Evolutionary conservation across 257 asterid species (phyloP), one percentile per base, ranked within the genome.

Genomic region (Gynochthodes officinalis): DNA sequence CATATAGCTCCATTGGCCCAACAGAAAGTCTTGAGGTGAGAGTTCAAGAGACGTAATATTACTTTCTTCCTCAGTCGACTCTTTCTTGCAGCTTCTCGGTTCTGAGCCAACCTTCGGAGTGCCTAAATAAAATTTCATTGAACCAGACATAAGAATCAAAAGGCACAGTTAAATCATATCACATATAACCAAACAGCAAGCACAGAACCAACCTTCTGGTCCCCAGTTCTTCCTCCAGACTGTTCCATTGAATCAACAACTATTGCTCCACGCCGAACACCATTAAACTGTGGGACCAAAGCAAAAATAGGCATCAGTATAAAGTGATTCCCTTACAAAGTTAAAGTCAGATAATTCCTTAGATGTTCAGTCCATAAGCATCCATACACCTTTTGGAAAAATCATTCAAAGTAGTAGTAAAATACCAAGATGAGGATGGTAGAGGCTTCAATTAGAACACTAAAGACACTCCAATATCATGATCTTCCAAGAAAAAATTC

Each of bases 41-140:
- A 39, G 18, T 52, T 40, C 10, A 23, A 64, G 53, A 48, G 57
- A 79, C 66, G 63, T 8, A 30, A 59, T 1, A 46, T 78, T 84
- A 92, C 99, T 67, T 95, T 92, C 84, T 92, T 95, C 77, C 99
- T 86, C 86, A 92, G 78, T 11, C 99, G 88, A 67, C 98, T 95
- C 81, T 95, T 92, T 69, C 89, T 84, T 19, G 99, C 99, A 76
- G 99, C 99, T 84, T 95, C 99, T 5, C 99, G 87, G 80, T 95
- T 95, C 82, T 95, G 99, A 72, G 98, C 99, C 70, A 90, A 85
- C 79, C 99, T 81, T 65, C 97, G 92, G 23, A 87, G 91, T 12
- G 86, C 80, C 99, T 95, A 82, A 72, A 81, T 49, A 42, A 68
- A 67, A 71, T 15, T 19, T 42, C 65, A 57, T 0, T 27, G 54